These are phyloP conservation scores for Colletotrichum plurivorum DNA, from an alignment of 2,329 filamentous ascomycete species.

Conservation along the genomic window DNA sequence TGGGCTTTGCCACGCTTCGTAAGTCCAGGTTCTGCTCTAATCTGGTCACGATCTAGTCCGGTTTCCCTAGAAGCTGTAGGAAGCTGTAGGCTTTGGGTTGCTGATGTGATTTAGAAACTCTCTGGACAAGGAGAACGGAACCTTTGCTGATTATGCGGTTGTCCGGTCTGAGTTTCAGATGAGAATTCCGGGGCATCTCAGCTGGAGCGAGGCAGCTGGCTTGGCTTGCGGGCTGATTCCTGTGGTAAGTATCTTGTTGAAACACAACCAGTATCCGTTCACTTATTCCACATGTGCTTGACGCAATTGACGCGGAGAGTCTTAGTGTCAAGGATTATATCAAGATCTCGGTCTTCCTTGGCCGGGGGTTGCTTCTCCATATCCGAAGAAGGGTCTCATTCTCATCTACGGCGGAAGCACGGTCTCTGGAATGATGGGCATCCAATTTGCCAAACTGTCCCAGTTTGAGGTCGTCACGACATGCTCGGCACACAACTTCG, in stretches of 20 bases:
- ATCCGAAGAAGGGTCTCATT: conserved; percentile 50
- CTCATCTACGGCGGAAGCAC: conserved; percentile 66
- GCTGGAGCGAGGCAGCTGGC: conserved; percentile 61
- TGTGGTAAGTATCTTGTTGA: conserved; percentile 43
- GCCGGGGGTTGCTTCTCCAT: conserved; percentile 55
- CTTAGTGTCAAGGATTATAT: conserved; percentile 62
- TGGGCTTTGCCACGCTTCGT: conserved; percentile 55
- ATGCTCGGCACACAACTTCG: conserved; percentile 54
- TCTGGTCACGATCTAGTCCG: neutral
- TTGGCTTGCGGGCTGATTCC: conserved; percentile 58
- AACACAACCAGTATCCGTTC: neutral
- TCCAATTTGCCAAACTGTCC: conserved; percentile 59
- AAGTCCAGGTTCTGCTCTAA: neutral
- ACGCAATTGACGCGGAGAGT: neutral
- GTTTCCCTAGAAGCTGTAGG: conserved; percentile 36
- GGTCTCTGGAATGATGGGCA: conserved; percentile 67
- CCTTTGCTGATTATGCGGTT: conserved; percentile 56
- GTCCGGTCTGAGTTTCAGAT: conserved; percentile 58
- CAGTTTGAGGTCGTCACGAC: conserved; percentile 57
- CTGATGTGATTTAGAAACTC: conserved; percentile 46
- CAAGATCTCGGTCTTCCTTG: conserved; percentile 60
- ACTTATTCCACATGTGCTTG: too few relatives aligned
- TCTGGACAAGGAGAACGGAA: conserved; percentile 53
- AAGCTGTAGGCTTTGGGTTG: conserved; percentile 21
- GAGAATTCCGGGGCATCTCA: conserved; percentile 60